phyloP scores from a whole-genome alignment of 768 basidiomycete genomes.

The Xerocomellus dryophilus region DNA sequence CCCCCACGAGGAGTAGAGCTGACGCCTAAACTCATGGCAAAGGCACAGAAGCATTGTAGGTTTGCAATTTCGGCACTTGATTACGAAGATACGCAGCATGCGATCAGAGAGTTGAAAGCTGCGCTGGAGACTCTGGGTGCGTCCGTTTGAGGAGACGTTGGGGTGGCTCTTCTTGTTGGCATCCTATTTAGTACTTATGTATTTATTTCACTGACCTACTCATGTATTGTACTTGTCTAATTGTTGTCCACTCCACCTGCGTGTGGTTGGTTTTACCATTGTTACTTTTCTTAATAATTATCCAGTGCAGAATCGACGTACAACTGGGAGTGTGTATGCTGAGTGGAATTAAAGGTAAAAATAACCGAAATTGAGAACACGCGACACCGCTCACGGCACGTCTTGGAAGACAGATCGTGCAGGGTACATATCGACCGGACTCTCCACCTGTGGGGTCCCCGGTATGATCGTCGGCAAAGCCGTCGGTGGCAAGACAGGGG shows the following conservation, averaged over 20 bases:
- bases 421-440: conserved; percentile 28
- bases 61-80: conserved; percentile 95
- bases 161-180: conserved; percentile 4
- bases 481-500: conserved; percentile 9
- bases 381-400: neutral
- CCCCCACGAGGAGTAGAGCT: conserved; percentile 40
- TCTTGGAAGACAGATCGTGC: conserved; percentile 10
- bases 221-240: conserved; percentile 3
- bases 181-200: neutral
- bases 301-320: neutral
- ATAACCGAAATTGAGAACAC: neutral
- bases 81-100: conserved; percentile 89
- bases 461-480: conserved; percentile 22
- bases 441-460: conserved; percentile 27
- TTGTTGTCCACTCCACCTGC: neutral
- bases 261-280: neutral
- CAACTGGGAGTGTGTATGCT: neutral
- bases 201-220: conserved; percentile 4
- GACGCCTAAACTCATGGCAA: conserved; percentile 62
- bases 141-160: conserved; percentile 25
- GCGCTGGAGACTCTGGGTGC: conserved; percentile 70
- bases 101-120: conserved; percentile 73
- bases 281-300: neutral
- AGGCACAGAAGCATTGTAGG: conserved; percentile 86
- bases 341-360: neutral